These are phyloP conservation scores for Colletotrichum endophyticum DNA, from an alignment of 2,329 filamentous ascomycete species.

Conservation along the genomic window DNA sequence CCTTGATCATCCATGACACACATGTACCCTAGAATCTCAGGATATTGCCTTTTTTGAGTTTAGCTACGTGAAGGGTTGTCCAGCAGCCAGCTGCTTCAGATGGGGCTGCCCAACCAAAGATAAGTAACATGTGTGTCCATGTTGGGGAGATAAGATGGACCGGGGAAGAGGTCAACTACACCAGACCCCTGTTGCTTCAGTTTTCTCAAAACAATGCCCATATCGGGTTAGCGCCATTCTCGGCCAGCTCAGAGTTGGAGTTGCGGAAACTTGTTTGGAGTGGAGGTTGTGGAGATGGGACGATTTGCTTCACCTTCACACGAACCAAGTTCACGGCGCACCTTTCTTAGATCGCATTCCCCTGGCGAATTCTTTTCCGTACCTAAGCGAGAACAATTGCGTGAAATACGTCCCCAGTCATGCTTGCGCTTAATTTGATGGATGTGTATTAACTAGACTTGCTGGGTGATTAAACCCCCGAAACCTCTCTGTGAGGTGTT, in stretches of 20 bases:
- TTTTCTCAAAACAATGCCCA: background rate
- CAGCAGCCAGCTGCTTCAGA: background rate
- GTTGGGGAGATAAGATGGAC: background rate
- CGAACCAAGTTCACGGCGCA: background rate
- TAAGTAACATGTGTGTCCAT: background rate
- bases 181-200: background rate
- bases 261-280: background rate
- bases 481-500: background rate
- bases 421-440: background rate
- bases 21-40: background rate
- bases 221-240: background rate
- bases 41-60: background rate
- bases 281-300: background rate
- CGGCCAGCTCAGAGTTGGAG: background rate
- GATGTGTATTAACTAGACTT: background rate
- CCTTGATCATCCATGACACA: background rate
- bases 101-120: background rate
- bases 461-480: background rate
- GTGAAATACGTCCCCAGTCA: fast-evolving
- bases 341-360: background rate
- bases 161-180: background rate
- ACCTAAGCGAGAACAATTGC: background rate
- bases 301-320: background rate
- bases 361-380: background rate
- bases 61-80: background rate